Conservation (phyloP, 2,329 filamentous ascomycete species). For the Lachnellula cervina region DNA sequence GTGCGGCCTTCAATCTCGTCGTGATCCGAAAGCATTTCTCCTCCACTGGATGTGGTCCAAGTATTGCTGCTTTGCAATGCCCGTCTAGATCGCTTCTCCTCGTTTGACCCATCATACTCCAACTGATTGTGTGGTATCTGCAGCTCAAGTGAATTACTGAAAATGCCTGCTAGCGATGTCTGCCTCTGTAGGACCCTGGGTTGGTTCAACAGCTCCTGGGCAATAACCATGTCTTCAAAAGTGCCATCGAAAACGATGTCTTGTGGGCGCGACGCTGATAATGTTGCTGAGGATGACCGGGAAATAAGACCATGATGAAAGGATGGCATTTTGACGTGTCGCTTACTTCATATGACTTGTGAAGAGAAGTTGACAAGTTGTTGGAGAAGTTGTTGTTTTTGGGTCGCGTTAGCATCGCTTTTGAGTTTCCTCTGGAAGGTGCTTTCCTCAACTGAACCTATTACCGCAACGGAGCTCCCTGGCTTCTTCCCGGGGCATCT, state of each 20-base stretch:
- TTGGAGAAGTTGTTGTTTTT: background rate
- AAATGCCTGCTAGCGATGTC: conserved; percentile 13
- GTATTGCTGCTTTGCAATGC: conserved; percentile 40
- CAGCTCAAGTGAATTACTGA: conserved; percentile 2
- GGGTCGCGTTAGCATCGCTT: background rate
- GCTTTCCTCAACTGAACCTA: background rate
- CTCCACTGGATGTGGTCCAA: conserved; percentile 54
- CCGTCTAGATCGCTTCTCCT: conserved; percentile 9
- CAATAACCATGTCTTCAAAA: conserved; percentile 22
- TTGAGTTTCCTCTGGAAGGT: background rate
- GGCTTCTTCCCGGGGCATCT: background rate
- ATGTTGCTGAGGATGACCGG: conserved; percentile 24
- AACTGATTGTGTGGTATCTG: background rate
- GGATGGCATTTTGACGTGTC: conserved; percentile 29
- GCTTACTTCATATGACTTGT: background rate
- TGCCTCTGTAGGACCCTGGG: conserved; percentile 18
- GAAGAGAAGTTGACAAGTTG: background rate
- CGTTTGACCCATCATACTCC: conserved; percentile 1
- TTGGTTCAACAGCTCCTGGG: conserved; percentile 20
- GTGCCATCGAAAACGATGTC: conserved; percentile 5
- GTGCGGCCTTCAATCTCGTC: conserved; percentile 46
- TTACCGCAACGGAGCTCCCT: background rate
- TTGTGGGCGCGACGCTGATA: conserved; percentile 18
- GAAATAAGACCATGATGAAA: conserved; percentile 27
- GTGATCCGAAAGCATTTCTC: conserved; percentile 39